These are phyloP conservation scores for Achlya hypogyna DNA, from an alignment of 352 stramenopile genomes.

Conservation along the genomic window DNA sequence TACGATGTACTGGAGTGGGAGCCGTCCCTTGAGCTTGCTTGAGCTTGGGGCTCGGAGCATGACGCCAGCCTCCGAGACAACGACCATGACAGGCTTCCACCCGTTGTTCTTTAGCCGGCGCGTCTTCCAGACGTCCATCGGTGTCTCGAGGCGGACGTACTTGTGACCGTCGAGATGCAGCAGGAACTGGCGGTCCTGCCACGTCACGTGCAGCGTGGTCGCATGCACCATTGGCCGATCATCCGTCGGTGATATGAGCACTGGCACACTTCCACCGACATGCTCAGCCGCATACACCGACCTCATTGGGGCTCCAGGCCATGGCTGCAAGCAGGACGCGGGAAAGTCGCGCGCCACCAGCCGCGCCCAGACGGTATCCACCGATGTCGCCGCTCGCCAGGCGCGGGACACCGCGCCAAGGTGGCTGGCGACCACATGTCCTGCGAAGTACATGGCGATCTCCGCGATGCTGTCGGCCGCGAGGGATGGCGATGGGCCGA, in stretches of 20 bases:
- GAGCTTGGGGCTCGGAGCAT: not conserved
- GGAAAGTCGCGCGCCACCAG: not conserved
- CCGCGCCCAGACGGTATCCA: not conserved
- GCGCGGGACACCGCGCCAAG: not conserved
- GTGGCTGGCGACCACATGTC: not conserved
- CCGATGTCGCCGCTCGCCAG: not conserved
- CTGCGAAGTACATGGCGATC: too few relatives aligned
- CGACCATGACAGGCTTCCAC: not conserved
- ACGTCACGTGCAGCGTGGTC: not conserved
- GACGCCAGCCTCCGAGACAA: not conserved
- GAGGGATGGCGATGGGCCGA: too few relatives aligned
- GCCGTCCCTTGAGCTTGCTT: not conserved
- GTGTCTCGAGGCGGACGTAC: not conserved
- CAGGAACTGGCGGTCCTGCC: not conserved
- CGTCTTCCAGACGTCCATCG: not conserved
- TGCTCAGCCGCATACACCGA: not conserved
- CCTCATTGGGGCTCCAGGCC: not conserved
- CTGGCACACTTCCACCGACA: not conserved
- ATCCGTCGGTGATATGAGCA: not conserved
- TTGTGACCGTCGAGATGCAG: not conserved
- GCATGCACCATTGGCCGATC: not conserved
- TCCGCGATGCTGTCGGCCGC: too few relatives aligned
- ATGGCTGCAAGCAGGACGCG: not conserved
- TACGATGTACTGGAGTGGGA: slow-evolving; percentile 3
- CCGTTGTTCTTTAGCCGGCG: not conserved